Base-by-base conservation (phyloP, 192 early-diverging fungal genomes). In the Gonapodya prolifera region DNA sequence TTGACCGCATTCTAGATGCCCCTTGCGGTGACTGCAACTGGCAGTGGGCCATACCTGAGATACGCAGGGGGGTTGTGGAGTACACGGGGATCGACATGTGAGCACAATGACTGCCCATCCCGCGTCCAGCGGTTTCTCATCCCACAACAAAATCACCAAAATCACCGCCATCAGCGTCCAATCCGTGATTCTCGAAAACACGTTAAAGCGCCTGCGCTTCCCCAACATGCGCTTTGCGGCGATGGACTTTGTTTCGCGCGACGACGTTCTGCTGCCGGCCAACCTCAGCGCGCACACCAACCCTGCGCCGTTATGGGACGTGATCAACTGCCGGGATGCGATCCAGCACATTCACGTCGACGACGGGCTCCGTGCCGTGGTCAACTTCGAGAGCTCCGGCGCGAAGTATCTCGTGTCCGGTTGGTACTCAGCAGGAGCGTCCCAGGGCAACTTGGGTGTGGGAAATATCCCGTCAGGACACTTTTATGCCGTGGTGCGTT, bases 21-120 rank as follows among this genome's bases (percentile, higher is more conserved):
- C 80, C 80, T 16, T 80, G 80, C 73, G 80, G 80, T 2, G 80
- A 80, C 80, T 80, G 80, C 71, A 80, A 80, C 80, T 80, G 80
- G 80, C 80, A 61, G 45, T 61, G 45, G 45, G 45, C 45, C 8
- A 61, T 80, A 13, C 80, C 80, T 13, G 23, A 75, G n/a, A 77
- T 81, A 18, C n/a, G 31, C 28, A 30, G 79, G 8, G 45, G 45
- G 8, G 23, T 23, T 61, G 45, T 61, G 8, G 45, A 61, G 8
- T 61, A 61, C 45, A 61, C 45, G 45, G 45, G 45, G 8, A 61
- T 61, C 23, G 45, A 61, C 45, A 61, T 61, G 45, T 61, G 23
- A 61, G 45, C n/a, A n/a, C n/a, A n/a, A n/a, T 61, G 45, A 23
- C 8, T 61, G 8, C 45, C 45, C 45, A 61, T 16, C 45, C 45